A percentile compares a stretch with the other conserved stretches of the same genome.
These are phyloP conservation scores for Mortierella sp. DNA, from an alignment of 371 early-diverging fungal species.

Conservation along the genomic window DNA sequence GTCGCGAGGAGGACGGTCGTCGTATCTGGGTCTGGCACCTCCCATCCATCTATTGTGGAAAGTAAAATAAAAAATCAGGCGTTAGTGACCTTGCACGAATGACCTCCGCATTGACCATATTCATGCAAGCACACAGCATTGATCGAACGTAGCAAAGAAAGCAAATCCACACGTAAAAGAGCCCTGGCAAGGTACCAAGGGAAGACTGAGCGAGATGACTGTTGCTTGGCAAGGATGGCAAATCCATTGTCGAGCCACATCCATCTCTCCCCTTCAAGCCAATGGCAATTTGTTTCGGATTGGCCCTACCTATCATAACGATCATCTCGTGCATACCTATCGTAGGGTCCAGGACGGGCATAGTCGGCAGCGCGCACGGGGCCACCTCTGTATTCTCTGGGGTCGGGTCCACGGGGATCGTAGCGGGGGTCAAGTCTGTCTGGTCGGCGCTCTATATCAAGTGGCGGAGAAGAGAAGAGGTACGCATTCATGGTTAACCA, in stretches of 20 bases:
- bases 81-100: background rate
- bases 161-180: slow-evolving; percentile 19
- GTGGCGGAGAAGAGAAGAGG: background rate
- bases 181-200: slow-evolving; percentile 52
- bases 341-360: slow-evolving; percentile 55
- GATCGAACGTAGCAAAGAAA: background rate
- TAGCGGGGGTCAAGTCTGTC: slow-evolving; percentile 71
- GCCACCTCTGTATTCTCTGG: slow-evolving; percentile 48
- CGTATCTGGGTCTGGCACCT: slow-evolving; percentile 49
- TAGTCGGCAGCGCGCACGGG: slow-evolving; percentile 45
- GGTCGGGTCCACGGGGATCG: slow-evolving; percentile 60
- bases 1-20: slow-evolving; percentile 57
- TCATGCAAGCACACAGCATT: slow-evolving; percentile 6
- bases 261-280: slow-evolving; percentile 19
- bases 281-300: slow-evolving; percentile 44
- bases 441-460: slow-evolving; percentile 61
- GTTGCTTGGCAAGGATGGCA: background rate
- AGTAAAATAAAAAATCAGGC: background rate
- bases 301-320: slow-evolving; percentile 58
- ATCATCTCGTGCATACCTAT: slow-evolving; percentile 69
- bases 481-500: background rate
- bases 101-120: background rate
- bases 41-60: slow-evolving; percentile 45
- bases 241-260: background rate
- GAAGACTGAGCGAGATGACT: slow-evolving; percentile 17